These are phyloP conservation scores for Moesziomyces globuligerus DNA, from an alignment of 1,284 basidiomycete genomes.

Conservation along the genomic window DNA sequence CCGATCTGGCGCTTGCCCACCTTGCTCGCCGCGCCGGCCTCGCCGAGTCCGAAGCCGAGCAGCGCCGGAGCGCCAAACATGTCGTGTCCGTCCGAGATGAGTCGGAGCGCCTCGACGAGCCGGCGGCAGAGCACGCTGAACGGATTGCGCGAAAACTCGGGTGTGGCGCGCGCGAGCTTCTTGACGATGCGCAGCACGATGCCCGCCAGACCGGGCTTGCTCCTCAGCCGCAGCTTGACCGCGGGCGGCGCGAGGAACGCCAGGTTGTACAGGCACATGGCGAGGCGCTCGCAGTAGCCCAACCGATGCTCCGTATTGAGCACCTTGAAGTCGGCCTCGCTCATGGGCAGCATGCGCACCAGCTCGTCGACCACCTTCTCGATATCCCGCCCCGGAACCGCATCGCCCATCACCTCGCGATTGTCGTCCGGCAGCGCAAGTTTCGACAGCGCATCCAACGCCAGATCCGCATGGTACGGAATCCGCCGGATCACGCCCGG, in stretches of 20 bases:
- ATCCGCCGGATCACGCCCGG: conserved; percentile 42
- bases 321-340: conserved; percentile 79
- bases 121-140: conserved; percentile 78
- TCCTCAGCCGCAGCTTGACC: conserved; percentile 77
- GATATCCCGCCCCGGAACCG: conserved; percentile 74
- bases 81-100: conserved; percentile 82
- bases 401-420: conserved; percentile 76
- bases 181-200: conserved; percentile 69
- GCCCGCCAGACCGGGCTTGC: conserved; percentile 67
- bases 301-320: conserved; percentile 76
- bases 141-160: conserved; percentile 71
- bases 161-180: conserved; percentile 69
- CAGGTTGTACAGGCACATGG: conserved; percentile 84
- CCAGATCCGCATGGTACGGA: conserved; percentile 77
- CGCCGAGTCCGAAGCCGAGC: conserved; percentile 50
- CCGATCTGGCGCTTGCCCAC: conserved; percentile 36
- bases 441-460: conserved; percentile 83
- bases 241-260: conserved; percentile 82
- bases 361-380: conserved; percentile 77
- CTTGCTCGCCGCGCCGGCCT: conserved; percentile 1
- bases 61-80: conserved; percentile 74
- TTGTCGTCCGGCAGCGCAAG: conserved; percentile 82
- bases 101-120: conserved; percentile 82
- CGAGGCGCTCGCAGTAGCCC: conserved; percentile 80
- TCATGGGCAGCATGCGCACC: conserved; percentile 82